phyloP scores from a whole-genome alignment of 495 filamentous ascomycete species.

The Podospora sp. region DNA sequence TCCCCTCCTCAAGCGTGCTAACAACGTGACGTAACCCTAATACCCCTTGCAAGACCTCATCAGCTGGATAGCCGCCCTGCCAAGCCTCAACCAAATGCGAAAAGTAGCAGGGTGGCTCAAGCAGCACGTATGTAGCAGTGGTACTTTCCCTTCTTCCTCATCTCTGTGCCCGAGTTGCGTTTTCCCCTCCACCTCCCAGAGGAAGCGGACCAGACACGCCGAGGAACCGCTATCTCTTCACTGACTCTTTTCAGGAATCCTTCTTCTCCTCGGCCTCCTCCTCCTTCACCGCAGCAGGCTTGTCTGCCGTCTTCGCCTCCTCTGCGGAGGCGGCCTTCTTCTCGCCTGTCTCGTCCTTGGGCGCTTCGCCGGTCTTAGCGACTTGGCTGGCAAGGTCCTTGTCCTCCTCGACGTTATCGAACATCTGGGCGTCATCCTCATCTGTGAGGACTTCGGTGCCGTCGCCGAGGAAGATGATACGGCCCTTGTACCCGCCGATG shows the following conservation, averaged over 20 bases:
- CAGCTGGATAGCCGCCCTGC: too few relatives aligned
- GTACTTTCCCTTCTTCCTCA: neutral
- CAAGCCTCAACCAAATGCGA: too few relatives aligned
- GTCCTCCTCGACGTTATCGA: conserved; percentile 85
- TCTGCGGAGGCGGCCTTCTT: too few relatives aligned
- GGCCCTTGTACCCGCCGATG: conserved; percentile 66
- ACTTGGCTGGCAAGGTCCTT: conserved; percentile 67
- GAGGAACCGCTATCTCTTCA: neutral
- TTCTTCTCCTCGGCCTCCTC: neutral
- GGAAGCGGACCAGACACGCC: neutral
- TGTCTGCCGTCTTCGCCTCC: neutral
- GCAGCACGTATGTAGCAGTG: neutral
- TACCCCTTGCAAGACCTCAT: too few relatives aligned
- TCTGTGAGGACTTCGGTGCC: conserved; percentile 87
- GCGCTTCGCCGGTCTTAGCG: conserved; percentile 37
- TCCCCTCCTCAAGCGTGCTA: too few relatives aligned
- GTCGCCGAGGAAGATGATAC: conserved; percentile 93
- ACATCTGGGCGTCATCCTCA: conserved; percentile 86
- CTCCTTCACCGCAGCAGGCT: neutral
- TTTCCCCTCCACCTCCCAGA: neutral
- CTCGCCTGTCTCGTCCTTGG: neutral
- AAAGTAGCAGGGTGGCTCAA: neutral
- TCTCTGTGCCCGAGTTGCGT: neutral
- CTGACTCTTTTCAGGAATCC: neutral
- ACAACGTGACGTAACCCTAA: too few relatives aligned